phyloP scores from a whole-genome alignment of 768 basidiomycete species.

The Tylopilus vinaceipallidus region DNA sequence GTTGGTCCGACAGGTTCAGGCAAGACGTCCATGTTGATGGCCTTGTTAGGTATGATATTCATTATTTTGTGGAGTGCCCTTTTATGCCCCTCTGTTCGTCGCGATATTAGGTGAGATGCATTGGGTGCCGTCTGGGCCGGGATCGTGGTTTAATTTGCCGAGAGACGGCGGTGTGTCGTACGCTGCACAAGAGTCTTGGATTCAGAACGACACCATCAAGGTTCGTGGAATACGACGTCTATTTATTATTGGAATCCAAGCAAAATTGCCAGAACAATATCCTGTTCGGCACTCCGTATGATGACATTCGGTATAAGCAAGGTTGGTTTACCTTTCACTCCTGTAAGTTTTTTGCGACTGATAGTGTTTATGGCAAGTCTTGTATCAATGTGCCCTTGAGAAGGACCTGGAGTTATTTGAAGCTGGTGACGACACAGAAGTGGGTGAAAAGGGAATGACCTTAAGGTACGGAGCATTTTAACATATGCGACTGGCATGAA shows the following conservation, averaged over 20 bases:
- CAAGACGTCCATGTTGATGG: conserved; percentile 5
- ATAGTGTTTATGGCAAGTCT: background rate
- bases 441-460: conserved; percentile 1
- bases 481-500: no score
- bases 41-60: background rate
- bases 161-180: conserved; percentile 1
- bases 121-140: background rate
- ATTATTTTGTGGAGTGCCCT: no score
- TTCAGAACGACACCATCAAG: conserved; percentile 7
- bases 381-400: conserved; percentile 1
- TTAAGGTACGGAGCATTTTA: background rate
- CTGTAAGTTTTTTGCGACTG: background rate
- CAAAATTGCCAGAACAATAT: background rate
- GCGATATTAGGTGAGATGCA: conserved; percentile 3
- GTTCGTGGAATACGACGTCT: no score
- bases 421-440: conserved; percentile 1
- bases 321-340: background rate
- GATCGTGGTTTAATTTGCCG: conserved; percentile 1
- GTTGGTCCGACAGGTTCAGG: conserved; percentile 2
- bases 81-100: no score
- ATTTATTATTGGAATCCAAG: no score
- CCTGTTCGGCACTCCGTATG: background rate
- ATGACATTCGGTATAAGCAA: conserved; percentile 1
- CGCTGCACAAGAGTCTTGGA: conserved; percentile 1
- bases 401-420: background rate